phyloP scores from a whole-genome alignment of 2,329 filamentous ascomycete species.

The Neonectria coccinea region DNA sequence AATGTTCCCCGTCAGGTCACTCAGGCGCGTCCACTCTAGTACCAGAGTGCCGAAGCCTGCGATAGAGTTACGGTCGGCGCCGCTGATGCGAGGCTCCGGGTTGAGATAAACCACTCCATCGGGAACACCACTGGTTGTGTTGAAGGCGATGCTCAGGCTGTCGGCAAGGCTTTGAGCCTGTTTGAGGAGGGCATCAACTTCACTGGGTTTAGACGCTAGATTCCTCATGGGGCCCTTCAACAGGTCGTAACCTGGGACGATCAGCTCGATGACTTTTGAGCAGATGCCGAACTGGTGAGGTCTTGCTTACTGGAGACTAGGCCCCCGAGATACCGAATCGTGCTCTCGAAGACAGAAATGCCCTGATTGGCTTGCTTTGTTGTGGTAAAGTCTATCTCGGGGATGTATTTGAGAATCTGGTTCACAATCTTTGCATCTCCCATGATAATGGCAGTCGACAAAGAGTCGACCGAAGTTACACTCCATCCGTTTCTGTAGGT shows the following conservation, averaged over 20 bases:
- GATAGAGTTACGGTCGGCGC: slow-evolving; percentile 72
- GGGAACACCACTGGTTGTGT: slow-evolving; percentile 80
- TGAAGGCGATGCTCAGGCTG: slow-evolving; percentile 80
- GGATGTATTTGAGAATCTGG: slow-evolving; percentile 77
- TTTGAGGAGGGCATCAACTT: slow-evolving; percentile 69
- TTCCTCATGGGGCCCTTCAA: slow-evolving; percentile 73
- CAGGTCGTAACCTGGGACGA: slow-evolving; percentile 72
- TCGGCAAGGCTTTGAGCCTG: slow-evolving; percentile 79
- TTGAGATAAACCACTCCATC: slow-evolving; percentile 74
- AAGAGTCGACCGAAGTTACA: slow-evolving; percentile 82
- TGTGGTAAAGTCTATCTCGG: slow-evolving; percentile 75
- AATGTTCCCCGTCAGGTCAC: slow-evolving; percentile 76
- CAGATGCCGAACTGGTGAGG: not conserved
- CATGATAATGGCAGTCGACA: slow-evolving; percentile 86
- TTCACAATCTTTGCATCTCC: slow-evolving; percentile 73
- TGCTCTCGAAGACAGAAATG: slow-evolving; percentile 89
- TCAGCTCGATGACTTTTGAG: not conserved
- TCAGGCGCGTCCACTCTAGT: slow-evolving; percentile 85
- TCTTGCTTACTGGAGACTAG: slow-evolving; percentile 72
- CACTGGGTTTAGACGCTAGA: slow-evolving; percentile 56
- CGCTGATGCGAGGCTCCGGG: slow-evolving; percentile 61
- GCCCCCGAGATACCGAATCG: slow-evolving; percentile 87
- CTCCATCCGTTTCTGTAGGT: slow-evolving; percentile 81
- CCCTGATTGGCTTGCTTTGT: slow-evolving; percentile 58
- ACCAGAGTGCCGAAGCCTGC: slow-evolving; percentile 83